A percentile compares a stretch with the other conserved stretches of the same genome.
phyloP scores from a whole-genome alignment of 2,329 filamentous ascomycete species.

The Geosmithia morbida region DNA sequence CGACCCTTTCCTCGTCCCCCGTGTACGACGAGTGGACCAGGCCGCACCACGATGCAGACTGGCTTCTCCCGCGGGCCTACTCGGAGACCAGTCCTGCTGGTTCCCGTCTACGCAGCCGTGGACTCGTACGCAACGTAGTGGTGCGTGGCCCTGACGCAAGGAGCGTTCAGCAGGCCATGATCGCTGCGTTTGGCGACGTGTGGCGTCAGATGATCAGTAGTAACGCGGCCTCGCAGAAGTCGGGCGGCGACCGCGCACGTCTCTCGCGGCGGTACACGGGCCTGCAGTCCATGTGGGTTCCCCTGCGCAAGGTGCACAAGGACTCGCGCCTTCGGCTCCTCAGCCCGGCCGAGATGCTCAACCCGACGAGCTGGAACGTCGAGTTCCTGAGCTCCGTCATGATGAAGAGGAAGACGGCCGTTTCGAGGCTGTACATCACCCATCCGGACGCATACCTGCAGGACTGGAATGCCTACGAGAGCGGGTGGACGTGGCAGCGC shows the following conservation, averaged over 20 bases:
- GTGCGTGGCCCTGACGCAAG: conserved; percentile 50
- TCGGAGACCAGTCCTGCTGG: conserved; percentile 48
- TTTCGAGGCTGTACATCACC: conserved; percentile 60
- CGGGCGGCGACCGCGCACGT: too few species aligned
- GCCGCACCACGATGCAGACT: conserved; percentile 34
- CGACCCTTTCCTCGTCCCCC: conserved; percentile 30
- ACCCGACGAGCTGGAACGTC: conserved; percentile 55
- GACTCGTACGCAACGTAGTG: conserved; percentile 50
- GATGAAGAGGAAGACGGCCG: conserved; percentile 46
- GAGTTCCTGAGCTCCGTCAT: conserved; percentile 57
- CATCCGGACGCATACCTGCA: conserved; percentile 64
- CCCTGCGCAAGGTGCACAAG: conserved; percentile 61
- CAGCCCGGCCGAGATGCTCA: conserved; percentile 57
- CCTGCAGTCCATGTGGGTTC: conserved; percentile 56
- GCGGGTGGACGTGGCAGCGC: conserved; percentile 57
- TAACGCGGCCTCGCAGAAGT: neutral
- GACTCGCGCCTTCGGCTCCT: conserved; percentile 60
- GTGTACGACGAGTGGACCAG: conserved; percentile 29
- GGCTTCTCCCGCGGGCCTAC: conserved; percentile 56
- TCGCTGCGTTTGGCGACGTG: conserved; percentile 44
- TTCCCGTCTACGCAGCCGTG: conserved; percentile 59
- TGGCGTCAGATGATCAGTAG: conserved; percentile 25
- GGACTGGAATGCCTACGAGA: conserved; percentile 34
- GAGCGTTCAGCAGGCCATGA: conserved; percentile 51
- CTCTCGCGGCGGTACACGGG: conserved; percentile 30